phyloP scores from a whole-genome alignment of 2,329 filamentous ascomycete species.

The Biscogniauxia sp. region DNA sequence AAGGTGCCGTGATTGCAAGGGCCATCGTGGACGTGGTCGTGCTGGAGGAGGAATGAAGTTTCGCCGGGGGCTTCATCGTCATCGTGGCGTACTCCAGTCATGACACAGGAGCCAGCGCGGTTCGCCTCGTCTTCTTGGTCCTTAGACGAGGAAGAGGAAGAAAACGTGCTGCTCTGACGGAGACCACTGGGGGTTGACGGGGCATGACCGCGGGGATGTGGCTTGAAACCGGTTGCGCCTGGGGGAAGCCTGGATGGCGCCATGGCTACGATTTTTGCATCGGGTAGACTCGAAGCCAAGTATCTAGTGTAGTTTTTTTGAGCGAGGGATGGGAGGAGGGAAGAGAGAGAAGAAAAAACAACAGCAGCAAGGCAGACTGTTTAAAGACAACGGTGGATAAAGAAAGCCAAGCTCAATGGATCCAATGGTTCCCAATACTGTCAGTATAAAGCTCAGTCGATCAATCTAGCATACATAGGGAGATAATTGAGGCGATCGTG shows the following conservation, averaged over 20 bases:
- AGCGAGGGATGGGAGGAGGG: no score
- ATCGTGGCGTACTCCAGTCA: constrained; percentile 2
- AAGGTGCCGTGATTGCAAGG: constrained; percentile 73
- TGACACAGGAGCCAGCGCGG: constrained; percentile 14
- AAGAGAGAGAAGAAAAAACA: no score
- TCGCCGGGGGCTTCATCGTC: constrained; percentile 38
- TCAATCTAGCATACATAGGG: background rate
- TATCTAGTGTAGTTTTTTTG: no score
- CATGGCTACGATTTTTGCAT: constrained; percentile 12
- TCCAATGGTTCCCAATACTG: no score
- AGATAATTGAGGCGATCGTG: background rate
- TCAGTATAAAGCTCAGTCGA: background rate
- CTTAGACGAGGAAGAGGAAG: constrained; percentile 22
- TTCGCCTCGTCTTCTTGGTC: constrained; percentile 8
- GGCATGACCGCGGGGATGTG: constrained; percentile 24
- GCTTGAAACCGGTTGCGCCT: constrained; percentile 13
- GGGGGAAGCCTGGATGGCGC: constrained; percentile 17
- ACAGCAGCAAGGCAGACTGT: no score
- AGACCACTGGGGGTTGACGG: constrained; percentile 32
- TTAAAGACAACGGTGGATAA: no score
- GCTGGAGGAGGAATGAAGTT: constrained; percentile 47
- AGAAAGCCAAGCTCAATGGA: no score
- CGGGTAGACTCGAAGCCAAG: no score
- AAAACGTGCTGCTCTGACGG: constrained; percentile 30
- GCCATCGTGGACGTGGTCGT: constrained; percentile 43